phyloP scores from a whole-genome alignment of 495 filamentous ascomycete species.

The Friedmanniomyces simplex region DNA sequence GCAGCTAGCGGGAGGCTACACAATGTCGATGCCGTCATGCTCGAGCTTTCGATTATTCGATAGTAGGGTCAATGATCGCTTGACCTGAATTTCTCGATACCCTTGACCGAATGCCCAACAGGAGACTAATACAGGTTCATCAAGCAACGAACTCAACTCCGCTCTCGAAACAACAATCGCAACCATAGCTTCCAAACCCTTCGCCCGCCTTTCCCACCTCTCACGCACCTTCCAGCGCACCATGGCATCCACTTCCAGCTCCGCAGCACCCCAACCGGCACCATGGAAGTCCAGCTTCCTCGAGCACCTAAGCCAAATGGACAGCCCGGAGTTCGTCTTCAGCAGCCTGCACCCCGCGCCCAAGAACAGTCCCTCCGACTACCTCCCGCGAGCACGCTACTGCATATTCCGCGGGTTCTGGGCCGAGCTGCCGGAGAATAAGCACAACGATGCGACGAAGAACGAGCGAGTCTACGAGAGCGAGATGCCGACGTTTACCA shows the following conservation, averaged over 20 bases:
- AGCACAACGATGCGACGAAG: slow-evolving; percentile 49
- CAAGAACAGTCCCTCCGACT: slow-evolving; percentile 21
- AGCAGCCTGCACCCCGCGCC: slow-evolving; percentile 47
- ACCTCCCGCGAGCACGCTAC: slow-evolving; percentile 50
- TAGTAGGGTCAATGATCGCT: neutral
- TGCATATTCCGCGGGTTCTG: slow-evolving; percentile 80
- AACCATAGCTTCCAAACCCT: slow-evolving; percentile 18
- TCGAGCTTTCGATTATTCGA: neutral
- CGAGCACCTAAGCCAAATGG: slow-evolving; percentile 50
- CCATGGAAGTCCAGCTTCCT: slow-evolving; percentile 63
- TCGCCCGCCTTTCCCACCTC: slow-evolving; percentile 14
- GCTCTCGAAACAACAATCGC: neutral
- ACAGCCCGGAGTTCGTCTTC: slow-evolving; percentile 59
- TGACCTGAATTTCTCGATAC: too few species aligned
- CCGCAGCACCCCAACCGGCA: slow-evolving; percentile 26
- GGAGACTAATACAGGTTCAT: too few species aligned
- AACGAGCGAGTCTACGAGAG: slow-evolving; percentile 63
- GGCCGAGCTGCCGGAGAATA: slow-evolving; percentile 55
- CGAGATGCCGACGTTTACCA: slow-evolving; percentile 73
- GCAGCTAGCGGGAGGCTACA: too few species aligned
- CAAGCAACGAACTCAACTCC: too few species aligned
- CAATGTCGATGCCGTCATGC: neutral
- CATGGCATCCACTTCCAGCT: slow-evolving; percentile 23
- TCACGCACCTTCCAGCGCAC: slow-evolving; percentile 20
- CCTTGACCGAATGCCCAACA: too few species aligned